Percentiles rank a stretch among this genome's conserved stretches.
These are phyloP conservation scores for Rehmannia glutinosa DNA, from an alignment of 257 asterid genomes.

Conservation along the genomic window DNA sequence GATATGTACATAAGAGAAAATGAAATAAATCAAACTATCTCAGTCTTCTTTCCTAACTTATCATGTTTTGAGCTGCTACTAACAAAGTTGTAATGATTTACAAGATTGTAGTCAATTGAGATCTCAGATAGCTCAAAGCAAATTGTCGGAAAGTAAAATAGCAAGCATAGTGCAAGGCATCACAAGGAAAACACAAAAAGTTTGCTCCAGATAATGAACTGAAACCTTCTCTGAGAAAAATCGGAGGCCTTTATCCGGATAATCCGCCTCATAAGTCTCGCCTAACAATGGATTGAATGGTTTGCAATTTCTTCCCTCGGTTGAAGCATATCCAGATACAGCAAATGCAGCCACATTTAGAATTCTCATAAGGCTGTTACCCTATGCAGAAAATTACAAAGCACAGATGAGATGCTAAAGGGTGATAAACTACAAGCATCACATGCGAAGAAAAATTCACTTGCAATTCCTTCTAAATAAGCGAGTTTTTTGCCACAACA, in stretches of 20 bases:
- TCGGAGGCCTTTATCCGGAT: constrained; percentile 86
- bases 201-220: constrained; percentile 11
- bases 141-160: not conserved
- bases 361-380: constrained; percentile 89
- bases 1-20: too few species aligned
- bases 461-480: not conserved
- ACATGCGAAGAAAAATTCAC: not conserved
- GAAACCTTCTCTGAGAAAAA: constrained; percentile 91
- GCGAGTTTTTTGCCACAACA: not conserved
- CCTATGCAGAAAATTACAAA: constrained; percentile 41
- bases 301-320: constrained; percentile 93
- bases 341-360: constrained; percentile 97
- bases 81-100: too few species aligned
- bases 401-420: constrained; percentile 22
- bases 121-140: too few species aligned
- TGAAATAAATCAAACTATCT: too few species aligned
- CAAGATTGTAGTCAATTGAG: too few species aligned
- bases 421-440: constrained; percentile 4
- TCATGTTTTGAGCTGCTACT: too few species aligned
- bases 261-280: constrained; percentile 95
- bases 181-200: not conserved
- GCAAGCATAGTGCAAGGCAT: not conserved
- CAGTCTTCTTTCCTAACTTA: too few species aligned
- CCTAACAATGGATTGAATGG: constrained; percentile 96
- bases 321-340: constrained; percentile 94